These are phyloP conservation scores for Calonectria pseudoturangicola DNA, from an alignment of 2,329 filamentous ascomycete genomes.

Conservation along the genomic window DNA sequence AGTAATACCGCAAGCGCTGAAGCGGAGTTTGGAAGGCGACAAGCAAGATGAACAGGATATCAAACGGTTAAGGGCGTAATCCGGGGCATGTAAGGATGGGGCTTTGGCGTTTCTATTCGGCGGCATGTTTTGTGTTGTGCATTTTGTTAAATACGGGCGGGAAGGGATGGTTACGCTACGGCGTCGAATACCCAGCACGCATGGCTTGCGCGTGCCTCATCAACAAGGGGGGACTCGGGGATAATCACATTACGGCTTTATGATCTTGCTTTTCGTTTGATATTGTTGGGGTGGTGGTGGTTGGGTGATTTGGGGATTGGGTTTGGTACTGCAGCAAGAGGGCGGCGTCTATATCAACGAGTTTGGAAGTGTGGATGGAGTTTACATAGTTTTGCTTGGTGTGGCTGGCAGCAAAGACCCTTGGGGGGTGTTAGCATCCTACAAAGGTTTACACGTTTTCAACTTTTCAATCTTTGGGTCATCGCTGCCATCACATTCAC, in stretches of 20 bases:
- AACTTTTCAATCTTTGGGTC: background rate
- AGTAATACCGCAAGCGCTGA: slow-evolving; percentile 39
- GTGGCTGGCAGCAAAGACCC: background rate
- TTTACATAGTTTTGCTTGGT: background rate
- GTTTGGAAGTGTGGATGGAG: slow-evolving; percentile 6
- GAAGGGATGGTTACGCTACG: slow-evolving; percentile 41
- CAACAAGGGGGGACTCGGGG: slow-evolving; percentile 40
- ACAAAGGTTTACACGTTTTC: background rate
- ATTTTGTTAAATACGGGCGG: slow-evolving; percentile 33
- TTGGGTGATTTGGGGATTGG: background rate
- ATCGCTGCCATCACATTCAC: background rate
- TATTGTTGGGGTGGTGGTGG: no score
- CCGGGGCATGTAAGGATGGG: slow-evolving; percentile 17
- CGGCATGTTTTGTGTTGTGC: background rate
- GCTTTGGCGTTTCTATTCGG: slow-evolving; percentile 33
- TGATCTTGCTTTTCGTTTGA: slow-evolving; percentile 27
- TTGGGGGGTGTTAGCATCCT: background rate
- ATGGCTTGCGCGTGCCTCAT: slow-evolving; percentile 49
- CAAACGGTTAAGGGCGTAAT: slow-evolving; percentile 49
- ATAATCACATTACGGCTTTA: slow-evolving; percentile 39
- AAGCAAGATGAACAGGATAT: slow-evolving; percentile 38
- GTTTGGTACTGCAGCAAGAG: background rate
- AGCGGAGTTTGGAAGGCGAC: slow-evolving; percentile 43
- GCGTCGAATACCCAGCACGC: slow-evolving; percentile 53
- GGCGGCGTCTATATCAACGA: slow-evolving; percentile 14